Percentiles rank a stretch among this genome's conserved stretches.
Conservation (phyloP, 1,284 basidiomycete species). For the Hypsizygus ulmarius region DNA sequence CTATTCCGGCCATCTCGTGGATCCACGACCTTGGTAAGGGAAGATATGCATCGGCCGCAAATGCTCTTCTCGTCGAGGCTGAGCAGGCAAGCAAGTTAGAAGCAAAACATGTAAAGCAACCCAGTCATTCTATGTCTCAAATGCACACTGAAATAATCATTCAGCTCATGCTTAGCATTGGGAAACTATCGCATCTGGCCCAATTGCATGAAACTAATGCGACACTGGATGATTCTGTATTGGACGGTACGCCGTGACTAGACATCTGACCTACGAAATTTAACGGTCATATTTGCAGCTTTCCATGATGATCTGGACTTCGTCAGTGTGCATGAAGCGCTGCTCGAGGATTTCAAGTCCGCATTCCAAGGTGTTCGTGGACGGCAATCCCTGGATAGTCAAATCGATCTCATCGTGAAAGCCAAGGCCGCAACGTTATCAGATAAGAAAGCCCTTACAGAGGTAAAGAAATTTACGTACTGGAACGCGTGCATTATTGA, state of each 20-base stretch:
- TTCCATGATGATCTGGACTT: conserved; percentile 77
- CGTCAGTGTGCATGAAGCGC: conserved; percentile 66
- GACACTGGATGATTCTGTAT: conserved; percentile 41
- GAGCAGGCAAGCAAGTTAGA: conserved; percentile 55
- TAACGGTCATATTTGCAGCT: conserved; percentile 33
- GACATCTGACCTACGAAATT: background rate
- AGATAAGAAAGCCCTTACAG: conserved; percentile 43
- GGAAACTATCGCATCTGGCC: conserved; percentile 84
- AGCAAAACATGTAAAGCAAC: conserved; percentile 62
- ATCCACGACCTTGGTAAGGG: conserved; percentile 81
- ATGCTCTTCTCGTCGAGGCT: conserved; percentile 63
- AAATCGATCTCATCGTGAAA: conserved; percentile 60
- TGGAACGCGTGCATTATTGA: background rate
- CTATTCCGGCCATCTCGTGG: conserved; percentile 79
- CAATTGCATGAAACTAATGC: conserved; percentile 61
- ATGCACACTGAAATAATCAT: conserved; percentile 13
- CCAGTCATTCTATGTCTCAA: background rate
- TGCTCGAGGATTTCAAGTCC: conserved; percentile 57
- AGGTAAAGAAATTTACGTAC: conserved; percentile 34
- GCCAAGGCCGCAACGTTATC: conserved; percentile 49
- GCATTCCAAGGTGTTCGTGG: conserved; percentile 46
- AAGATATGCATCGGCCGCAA: conserved; percentile 65
- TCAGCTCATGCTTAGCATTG: conserved; percentile 87
- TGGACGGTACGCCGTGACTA: conserved; percentile 50
- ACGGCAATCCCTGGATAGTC: conserved; percentile 63